Conservation (phyloP, 768 basidiomycete genomes). For the Boletales sp. region DNA sequence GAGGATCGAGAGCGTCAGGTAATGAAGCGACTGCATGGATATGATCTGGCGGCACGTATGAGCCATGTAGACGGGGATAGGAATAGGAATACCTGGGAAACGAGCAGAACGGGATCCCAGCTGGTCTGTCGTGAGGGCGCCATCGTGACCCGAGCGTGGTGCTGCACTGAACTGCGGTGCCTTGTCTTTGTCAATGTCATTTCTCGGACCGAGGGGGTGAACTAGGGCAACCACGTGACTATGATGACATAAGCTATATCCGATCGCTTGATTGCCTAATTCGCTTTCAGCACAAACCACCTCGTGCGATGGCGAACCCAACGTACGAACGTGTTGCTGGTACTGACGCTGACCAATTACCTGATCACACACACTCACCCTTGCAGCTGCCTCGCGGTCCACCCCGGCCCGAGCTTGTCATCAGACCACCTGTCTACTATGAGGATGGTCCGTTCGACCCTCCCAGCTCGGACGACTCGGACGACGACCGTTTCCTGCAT, state of each 20-base stretch:
- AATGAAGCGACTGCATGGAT: constrained; percentile 89
- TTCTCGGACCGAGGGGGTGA: not conserved
- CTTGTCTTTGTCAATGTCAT: no score
- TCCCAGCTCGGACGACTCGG: constrained; percentile 70
- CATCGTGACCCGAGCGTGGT: constrained; percentile 23
- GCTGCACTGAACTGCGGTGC: no score
- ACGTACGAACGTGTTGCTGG: constrained; percentile 30
- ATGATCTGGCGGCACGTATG: constrained; percentile 62
- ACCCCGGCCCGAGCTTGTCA: constrained; percentile 7
- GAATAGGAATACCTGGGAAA: constrained; percentile 65
- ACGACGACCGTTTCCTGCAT: constrained; percentile 44
- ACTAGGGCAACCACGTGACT: constrained; percentile 12
- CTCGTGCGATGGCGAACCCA: constrained; percentile 22
- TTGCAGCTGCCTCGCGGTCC: constrained; percentile 3
- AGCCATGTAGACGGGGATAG: not conserved
- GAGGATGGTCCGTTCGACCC: constrained; percentile 75
- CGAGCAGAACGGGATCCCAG: constrained; percentile 88
- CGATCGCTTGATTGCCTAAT: constrained; percentile 10
- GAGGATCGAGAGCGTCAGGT: constrained; percentile 81
- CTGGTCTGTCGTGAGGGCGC: constrained; percentile 43
- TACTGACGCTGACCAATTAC: constrained; percentile 22
- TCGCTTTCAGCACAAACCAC: not conserved
- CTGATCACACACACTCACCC: constrained; percentile 7
- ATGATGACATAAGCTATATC: constrained; percentile 6
- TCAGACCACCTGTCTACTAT: constrained; percentile 51